A percentile compares a stretch with the other conserved stretches of the same genome.
phyloP scores from a whole-genome alignment of 2,329 filamentous ascomycete genomes.

The Rugonectria rugulosa region DNA sequence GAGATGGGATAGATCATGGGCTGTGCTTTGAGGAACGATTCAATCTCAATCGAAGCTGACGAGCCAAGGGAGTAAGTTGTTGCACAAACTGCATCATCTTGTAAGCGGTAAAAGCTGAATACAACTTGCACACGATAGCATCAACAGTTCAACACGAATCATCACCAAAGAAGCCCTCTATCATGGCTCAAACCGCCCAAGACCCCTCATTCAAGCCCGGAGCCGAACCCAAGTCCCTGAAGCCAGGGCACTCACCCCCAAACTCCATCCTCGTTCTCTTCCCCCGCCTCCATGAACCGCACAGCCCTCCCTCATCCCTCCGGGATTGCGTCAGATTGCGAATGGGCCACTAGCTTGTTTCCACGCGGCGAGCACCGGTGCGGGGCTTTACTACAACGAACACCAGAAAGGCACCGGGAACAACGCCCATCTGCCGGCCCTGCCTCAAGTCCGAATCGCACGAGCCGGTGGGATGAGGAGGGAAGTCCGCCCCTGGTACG shows the following conservation, averaged over 20 bases:
- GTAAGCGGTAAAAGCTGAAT: too few species aligned
- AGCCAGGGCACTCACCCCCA: too few species aligned
- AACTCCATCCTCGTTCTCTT: constrained; percentile 19
- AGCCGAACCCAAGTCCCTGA: background rate
- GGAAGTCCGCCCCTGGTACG: background rate
- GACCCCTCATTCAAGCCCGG: background rate
- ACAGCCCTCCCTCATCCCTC: constrained; percentile 6
- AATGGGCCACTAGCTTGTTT: constrained; percentile 19
- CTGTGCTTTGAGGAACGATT: background rate
- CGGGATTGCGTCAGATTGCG: constrained; percentile 32
- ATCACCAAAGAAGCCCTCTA: background rate
- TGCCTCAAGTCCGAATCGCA: constrained; percentile 3
- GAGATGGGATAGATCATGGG: background rate
- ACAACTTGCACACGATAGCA: too few species aligned
- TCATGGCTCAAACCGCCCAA: background rate
- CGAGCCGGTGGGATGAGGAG: constrained; percentile 21
- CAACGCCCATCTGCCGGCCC: constrained; percentile 11
- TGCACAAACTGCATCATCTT: too few species aligned
- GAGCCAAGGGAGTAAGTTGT: background rate
- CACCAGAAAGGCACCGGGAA: background rate
- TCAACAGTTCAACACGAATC: background rate
- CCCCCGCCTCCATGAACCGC: constrained; percentile 16
- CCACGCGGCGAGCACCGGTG: constrained; percentile 28
- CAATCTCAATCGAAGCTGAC: too few species aligned
- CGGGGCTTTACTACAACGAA: constrained; percentile 15